Percentiles rank a stretch among this genome's conserved stretches.
These are phyloP conservation scores for Pseudisothecium myosuroides DNA, from an alignment of 225 moss, liverwort and hornwort species.

Conservation along the genomic window DNA sequence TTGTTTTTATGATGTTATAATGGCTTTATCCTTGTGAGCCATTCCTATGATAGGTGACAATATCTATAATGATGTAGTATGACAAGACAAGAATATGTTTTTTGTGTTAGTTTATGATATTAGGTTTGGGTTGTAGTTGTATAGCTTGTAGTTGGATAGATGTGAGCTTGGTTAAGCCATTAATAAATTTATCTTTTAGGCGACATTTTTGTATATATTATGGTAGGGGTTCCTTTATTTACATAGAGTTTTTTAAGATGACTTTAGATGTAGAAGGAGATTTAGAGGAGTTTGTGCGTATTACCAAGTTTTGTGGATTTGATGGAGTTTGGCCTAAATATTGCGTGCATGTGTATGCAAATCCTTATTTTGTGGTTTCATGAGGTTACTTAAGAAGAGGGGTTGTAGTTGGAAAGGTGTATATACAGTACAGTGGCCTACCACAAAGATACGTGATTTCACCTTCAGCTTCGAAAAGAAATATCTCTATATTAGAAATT, in stretches of 20 bases:
- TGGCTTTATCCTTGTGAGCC: neutral
- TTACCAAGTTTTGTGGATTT: neutral
- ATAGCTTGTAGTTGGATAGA: accelerated
- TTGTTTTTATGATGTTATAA: neutral
- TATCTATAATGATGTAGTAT: accelerated
- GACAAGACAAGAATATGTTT: neutral
- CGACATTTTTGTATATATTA: neutral
- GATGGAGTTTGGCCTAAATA: neutral
- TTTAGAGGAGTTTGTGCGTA: accelerated
- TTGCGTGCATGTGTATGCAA: accelerated
- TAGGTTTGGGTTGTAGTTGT: neutral
- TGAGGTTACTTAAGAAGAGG: neutral
- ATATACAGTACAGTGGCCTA: no score
- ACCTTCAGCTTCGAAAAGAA: no score
- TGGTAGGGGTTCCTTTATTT: neutral
- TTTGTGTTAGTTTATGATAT: neutral
- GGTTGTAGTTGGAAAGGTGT: neutral
- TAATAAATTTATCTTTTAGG: neutral
- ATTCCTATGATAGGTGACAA: accelerated
- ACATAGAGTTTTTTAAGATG: neutral
- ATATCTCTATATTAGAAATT: no score
- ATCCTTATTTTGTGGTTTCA: neutral
- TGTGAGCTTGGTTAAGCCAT: neutral
- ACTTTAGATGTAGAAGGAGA: accelerated
- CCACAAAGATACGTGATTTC: no score